These are phyloP conservation scores for Helminthosporium solani DNA, from an alignment of 2,329 filamentous ascomycete genomes.

Conservation along the genomic window DNA sequence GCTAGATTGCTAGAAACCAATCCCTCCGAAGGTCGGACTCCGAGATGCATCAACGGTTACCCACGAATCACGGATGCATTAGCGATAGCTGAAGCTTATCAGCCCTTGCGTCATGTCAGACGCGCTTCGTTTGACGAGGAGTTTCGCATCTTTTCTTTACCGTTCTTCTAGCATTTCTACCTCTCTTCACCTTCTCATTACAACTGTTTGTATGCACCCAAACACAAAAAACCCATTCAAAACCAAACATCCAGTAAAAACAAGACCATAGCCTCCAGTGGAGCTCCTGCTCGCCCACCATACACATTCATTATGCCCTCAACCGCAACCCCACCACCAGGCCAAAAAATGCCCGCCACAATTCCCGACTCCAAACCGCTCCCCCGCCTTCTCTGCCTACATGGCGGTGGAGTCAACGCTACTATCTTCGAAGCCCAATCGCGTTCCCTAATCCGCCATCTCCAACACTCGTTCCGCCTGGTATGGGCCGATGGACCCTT, in stretches of 20 bases:
- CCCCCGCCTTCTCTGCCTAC: constrained; percentile 76
- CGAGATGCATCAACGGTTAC: neutral
- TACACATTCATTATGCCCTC: constrained; percentile 1
- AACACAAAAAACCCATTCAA: neutral
- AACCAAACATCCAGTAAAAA: neutral
- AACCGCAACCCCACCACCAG: constrained; percentile 2
- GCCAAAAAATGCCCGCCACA: constrained; percentile 25
- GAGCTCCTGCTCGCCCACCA: neutral
- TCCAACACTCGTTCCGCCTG: constrained; percentile 64
- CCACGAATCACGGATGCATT: constrained; percentile 4
- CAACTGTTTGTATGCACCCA: neutral
- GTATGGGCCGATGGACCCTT: constrained; percentile 73
- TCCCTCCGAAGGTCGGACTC: neutral
- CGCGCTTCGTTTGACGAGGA: neutral
- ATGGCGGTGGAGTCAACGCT: constrained; percentile 75
- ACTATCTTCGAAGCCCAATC: constrained; percentile 68
- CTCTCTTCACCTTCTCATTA: neutral
- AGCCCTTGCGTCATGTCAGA: neutral
- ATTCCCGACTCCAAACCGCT: constrained; percentile 32
- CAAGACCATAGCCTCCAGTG: no score
- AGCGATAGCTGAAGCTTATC: constrained; percentile 3
- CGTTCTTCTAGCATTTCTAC: neutral
- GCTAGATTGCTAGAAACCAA: neutral
- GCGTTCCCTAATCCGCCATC: constrained; percentile 54
- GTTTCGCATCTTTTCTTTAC: neutral